Conservation (phyloP, 2,329 filamentous ascomycete genomes). For the Colletotrichum graminicola region DNA sequence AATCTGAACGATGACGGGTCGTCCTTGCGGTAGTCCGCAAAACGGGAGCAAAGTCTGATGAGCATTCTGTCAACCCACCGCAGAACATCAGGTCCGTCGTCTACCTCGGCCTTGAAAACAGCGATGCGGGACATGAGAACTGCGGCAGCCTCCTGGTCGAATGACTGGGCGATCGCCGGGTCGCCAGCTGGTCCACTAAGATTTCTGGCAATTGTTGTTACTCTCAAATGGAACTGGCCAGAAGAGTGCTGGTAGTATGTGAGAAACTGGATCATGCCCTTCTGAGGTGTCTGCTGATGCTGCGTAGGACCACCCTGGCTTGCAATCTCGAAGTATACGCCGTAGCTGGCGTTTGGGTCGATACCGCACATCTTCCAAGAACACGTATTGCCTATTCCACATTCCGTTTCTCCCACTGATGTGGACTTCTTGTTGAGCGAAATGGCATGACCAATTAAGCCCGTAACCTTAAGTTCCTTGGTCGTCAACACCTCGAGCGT, state of each 20-base stretch:
- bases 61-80: constrained; percentile 99
- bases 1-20: constrained; percentile 96
- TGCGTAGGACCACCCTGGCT: constrained; percentile 89
- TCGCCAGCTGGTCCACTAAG: constrained; percentile 94
- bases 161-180: constrained; percentile 94
- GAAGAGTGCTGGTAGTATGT: constrained; percentile 99
- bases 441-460: constrained; percentile 94
- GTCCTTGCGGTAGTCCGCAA: constrained; percentile 98
- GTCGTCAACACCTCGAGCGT: constrained; percentile 96
- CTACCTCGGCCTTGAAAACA: constrained; percentile 98
- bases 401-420: constrained; percentile 97
- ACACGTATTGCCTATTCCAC: constrained; percentile 97
- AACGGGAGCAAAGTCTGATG: constrained; percentile 94
- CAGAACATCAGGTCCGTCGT: constrained; percentile 97
- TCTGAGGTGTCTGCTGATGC: constrained; percentile 88
- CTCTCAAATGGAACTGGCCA: constrained; percentile 94
- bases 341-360: constrained; percentile 92
- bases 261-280: constrained; percentile 97
- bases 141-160: constrained; percentile 97
- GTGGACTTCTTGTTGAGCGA: constrained; percentile 98
- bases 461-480: constrained; percentile 98
- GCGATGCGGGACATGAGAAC: constrained; percentile 99
- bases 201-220: constrained; percentile 92
- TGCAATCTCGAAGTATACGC: constrained; percentile 97
- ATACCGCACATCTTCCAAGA: constrained; percentile 99